A percentile compares a stretch with the other conserved stretches of the same genome.
Conservation (phyloP, 805 yeast species). For the Starmera quercuum region DNA sequence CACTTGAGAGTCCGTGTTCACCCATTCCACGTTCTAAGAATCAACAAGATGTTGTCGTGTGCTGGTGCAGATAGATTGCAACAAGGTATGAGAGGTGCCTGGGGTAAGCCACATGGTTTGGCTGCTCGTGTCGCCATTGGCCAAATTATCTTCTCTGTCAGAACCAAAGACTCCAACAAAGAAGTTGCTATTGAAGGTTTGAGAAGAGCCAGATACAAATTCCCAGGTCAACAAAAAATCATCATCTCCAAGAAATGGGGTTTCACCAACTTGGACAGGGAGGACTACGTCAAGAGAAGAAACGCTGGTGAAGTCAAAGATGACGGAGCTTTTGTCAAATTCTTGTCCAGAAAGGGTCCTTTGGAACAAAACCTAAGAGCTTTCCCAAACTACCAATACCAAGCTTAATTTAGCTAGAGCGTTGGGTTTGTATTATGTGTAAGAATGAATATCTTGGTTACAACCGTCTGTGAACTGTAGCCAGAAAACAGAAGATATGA, state of each 20-base stretch:
- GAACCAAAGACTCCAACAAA: constrained; percentile 98
- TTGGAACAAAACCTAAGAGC: constrained; percentile 84
- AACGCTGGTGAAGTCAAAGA: constrained; percentile 98
- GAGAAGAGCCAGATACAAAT: constrained; percentile 99
- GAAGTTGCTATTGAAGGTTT: constrained; percentile 97
- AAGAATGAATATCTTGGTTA: too few relatives aligned
- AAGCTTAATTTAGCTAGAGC: constrained; percentile 24
- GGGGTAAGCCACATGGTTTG: constrained; percentile 99
- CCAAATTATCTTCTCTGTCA: constrained; percentile 94
- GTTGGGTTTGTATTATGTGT: neutral
- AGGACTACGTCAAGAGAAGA: constrained; percentile 88
- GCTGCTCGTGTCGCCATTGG: constrained; percentile 99
- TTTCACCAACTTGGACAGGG: constrained; percentile 99
- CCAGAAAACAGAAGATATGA: too few relatives aligned
- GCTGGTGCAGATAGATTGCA: constrained; percentile 99
- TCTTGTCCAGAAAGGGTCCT: constrained; percentile 94
- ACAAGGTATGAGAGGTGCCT: constrained; percentile 99
- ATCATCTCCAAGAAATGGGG: constrained; percentile 99
- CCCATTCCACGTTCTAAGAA: constrained; percentile 99
- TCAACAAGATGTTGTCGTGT: constrained; percentile 99
- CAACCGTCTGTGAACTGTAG: too few relatives aligned
- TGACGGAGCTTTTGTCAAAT: constrained; percentile 99
- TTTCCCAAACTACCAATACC: constrained; percentile 74
- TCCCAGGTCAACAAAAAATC: constrained; percentile 99
- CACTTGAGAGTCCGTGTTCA: constrained; percentile 99